Evolutionary conservation across 352 stramenopile species (phyloP).

Genomic region (Phytophthora ramorum): DNA sequence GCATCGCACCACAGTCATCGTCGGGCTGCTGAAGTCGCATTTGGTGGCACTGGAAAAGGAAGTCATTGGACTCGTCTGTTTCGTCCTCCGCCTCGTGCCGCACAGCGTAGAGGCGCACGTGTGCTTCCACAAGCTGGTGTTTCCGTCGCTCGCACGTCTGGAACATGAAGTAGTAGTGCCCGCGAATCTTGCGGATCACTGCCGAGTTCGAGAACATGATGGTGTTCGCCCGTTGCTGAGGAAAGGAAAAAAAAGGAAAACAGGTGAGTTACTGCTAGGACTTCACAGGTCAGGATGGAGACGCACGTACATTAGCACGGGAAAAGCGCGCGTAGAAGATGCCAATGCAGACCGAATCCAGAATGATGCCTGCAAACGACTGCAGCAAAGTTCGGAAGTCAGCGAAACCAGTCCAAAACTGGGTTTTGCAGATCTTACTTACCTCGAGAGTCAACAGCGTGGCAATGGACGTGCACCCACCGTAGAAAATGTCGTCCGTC

Average conservation of each 20-base stretch:
- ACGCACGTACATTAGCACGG: conserved; percentile 68
- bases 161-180: conserved; percentile 93
- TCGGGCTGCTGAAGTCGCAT: conserved; percentile 92
- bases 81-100: conserved; percentile 68
- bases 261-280: conserved; percentile 1
- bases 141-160: conserved; percentile 91
- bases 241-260: conserved; percentile 2
- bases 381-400: conserved; percentile 28
- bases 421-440: not conserved
- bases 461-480: conserved; percentile 81
- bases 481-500: conserved; percentile 91
- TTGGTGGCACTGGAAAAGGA: conserved; percentile 81
- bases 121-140: conserved; percentile 88
- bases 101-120: conserved; percentile 87
- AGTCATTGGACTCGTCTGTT: conserved; percentile 44
- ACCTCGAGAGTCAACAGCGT: conserved; percentile 82
- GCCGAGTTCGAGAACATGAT: conserved; percentile 89
- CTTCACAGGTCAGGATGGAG: not conserved
- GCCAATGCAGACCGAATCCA: conserved; percentile 89
- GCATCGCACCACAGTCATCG: conserved; percentile 79
- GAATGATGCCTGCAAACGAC: conserved; percentile 87
- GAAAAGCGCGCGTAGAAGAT: conserved; percentile 89
- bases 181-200: conserved; percentile 90
- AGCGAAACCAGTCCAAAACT: not conserved
- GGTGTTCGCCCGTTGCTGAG: conserved; percentile 81